Evolutionary conservation across 208 protist genomes (phyloP).

Genomic region (Blechomonas ayalai): DNA sequence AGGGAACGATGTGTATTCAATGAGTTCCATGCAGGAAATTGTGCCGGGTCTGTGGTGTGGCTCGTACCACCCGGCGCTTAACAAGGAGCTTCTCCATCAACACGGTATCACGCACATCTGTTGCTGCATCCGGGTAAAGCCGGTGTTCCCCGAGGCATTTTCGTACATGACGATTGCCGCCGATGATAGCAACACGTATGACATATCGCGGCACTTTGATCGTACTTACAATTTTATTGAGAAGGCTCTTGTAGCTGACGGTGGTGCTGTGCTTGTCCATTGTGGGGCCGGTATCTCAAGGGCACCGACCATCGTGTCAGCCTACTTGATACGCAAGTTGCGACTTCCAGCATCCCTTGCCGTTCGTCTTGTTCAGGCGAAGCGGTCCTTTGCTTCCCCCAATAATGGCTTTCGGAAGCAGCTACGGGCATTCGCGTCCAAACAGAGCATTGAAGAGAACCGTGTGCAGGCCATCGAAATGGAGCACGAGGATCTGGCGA

Average conservation of each 20-base stretch:
- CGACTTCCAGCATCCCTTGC: constrained; percentile 33
- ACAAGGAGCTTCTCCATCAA: constrained; percentile 25
- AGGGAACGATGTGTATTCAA: constrained; percentile 9
- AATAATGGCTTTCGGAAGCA: constrained; percentile 63
- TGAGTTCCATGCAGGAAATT: constrained; percentile 70
- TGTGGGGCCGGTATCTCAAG: constrained; percentile 82
- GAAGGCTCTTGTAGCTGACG: constrained; percentile 28
- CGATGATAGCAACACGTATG: constrained; percentile 29
- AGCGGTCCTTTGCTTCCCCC: constrained; percentile 41
- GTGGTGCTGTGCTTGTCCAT: constrained; percentile 64
- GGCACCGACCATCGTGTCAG: constrained; percentile 55
- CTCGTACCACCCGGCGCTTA: constrained; percentile 50
- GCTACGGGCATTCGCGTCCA: constrained; percentile 30
- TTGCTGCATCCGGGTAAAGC: constrained; percentile 51
- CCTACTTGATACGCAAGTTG: constrained; percentile 74
- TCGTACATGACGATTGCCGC: constrained; percentile 45
- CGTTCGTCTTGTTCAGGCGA: constrained; percentile 37
- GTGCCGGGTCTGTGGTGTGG: constrained; percentile 71
- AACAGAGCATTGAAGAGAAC: constrained; percentile 5
- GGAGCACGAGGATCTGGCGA: too few species aligned
- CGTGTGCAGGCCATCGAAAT: too few species aligned
- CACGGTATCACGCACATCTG: constrained; percentile 66
- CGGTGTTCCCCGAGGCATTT: constrained; percentile 49
- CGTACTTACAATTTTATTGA: constrained; percentile 73
- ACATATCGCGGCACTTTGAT: constrained; percentile 45